Evolutionary conservation across 176 grass and related monocot species (phyloP).

Genomic region (Eremochloa ophiuroides): DNA sequence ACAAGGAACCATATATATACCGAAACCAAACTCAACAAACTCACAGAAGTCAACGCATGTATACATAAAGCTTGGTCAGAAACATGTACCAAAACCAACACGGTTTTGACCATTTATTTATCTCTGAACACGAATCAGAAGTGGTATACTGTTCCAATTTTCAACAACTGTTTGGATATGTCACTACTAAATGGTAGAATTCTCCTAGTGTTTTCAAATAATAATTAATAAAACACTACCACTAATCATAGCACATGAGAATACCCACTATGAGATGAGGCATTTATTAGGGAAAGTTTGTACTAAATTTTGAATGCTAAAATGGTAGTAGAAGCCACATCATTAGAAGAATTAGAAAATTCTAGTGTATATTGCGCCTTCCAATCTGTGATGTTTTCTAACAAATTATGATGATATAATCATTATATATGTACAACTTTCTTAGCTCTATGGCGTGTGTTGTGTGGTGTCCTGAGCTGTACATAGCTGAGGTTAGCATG

Average conservation of each 20-base stretch:
- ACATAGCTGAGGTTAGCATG: conserved; percentile 1
- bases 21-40: neutral
- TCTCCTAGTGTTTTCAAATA: too few species aligned
- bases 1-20: neutral
- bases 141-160: neutral
- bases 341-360: too few species aligned
- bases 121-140: neutral
- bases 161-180: neutral
- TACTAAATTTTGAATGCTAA: too few species aligned
- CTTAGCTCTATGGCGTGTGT: conserved; percentile 16
- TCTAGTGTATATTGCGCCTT: neutral
- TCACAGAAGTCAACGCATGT: neutral
- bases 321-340: too few species aligned
- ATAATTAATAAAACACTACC: too few species aligned
- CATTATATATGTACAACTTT: neutral
- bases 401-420: neutral
- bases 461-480: conserved; percentile 7
- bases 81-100: neutral
- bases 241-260: too few species aligned
- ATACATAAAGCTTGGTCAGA: neutral
- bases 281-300: too few species aligned
- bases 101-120: neutral
- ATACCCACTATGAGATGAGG: too few species aligned
- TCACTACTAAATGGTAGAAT: too few species aligned
- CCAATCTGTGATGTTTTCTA: neutral